phyloP scores from a whole-genome alignment of 768 basidiomycete species.

The Trichaptum fuscoviolaceum region DNA sequence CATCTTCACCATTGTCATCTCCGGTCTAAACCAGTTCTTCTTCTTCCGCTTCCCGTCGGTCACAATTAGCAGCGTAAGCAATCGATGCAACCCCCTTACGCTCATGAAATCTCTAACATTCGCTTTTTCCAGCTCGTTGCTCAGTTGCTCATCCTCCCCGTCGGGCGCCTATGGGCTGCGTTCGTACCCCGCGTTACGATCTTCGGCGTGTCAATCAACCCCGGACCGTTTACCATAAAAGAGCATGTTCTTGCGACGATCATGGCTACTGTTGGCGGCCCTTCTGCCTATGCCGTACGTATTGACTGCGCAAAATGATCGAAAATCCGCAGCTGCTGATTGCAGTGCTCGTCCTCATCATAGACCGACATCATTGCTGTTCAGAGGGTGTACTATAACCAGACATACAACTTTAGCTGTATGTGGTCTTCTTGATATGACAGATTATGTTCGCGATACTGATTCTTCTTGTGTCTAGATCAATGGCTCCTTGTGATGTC shows the following conservation, averaged over 20 bases:
- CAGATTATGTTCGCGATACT: neutral
- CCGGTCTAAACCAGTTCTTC: conserved; percentile 70
- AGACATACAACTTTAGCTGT: conserved; percentile 29
- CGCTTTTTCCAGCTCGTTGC: conserved; percentile 42
- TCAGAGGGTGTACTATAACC: conserved; percentile 41
- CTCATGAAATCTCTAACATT: conserved; percentile 6
- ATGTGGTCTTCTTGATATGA: conserved; percentile 25
- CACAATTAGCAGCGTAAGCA: conserved; percentile 40
- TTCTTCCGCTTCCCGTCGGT: conserved; percentile 73
- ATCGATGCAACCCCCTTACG: neutral
- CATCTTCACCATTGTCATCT: conserved; percentile 48
- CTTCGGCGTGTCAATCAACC: conserved; percentile 50
- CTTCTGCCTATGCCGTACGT: conserved; percentile 29
- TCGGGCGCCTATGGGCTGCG: conserved; percentile 55
- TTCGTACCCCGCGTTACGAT: conserved; percentile 47
- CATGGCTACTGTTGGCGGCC: conserved; percentile 33
- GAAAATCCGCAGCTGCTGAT: neutral
- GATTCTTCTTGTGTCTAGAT: conserved; percentile 2
- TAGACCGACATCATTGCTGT: conserved; percentile 42
- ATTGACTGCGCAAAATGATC: conserved; percentile 7
- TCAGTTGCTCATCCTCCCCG: conserved; percentile 63
- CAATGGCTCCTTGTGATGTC: conserved; percentile 38
- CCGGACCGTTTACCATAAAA: conserved; percentile 71
- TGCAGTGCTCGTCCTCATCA: conserved; percentile 21
- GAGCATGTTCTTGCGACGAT: conserved; percentile 55